Evolutionary conservation across 169 alveolate genomes (phyloP).

Genomic region (Plasmodium gonderi): DNA sequence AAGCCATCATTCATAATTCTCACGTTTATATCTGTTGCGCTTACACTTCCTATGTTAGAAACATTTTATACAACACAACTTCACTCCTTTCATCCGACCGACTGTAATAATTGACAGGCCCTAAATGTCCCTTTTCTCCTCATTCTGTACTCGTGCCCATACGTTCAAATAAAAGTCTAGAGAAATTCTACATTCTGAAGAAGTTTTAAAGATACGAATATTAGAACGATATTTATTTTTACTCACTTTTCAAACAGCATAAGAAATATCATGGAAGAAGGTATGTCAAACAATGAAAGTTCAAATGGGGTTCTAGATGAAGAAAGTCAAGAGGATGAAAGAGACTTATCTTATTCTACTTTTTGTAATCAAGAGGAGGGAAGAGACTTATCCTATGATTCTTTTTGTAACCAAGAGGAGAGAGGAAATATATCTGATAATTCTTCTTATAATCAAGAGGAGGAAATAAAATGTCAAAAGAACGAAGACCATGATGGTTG

Average conservation of each 20-base stretch:
- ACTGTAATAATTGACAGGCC: background rate
- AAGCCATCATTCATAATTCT: too few species aligned
- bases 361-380: background rate
- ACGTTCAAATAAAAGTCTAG: background rate
- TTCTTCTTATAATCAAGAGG: background rate
- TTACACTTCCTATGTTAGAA: too few species aligned
- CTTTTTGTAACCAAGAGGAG: background rate
- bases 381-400: too few species aligned
- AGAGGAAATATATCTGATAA: background rate
- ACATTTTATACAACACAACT: too few species aligned
- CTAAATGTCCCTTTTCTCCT: background rate
- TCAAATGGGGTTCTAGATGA: conserved; percentile 29
- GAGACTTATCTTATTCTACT: background rate
- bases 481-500: background rate
- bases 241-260: background rate
- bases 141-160: background rate
- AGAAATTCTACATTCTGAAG: background rate
- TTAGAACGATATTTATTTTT: background rate
- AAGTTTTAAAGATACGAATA: background rate
- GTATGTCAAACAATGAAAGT: conserved; percentile 23
- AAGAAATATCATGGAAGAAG: conserved; percentile 11
- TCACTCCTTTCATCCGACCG: too few species aligned
- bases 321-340: conserved; percentile 27
- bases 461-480: background rate
- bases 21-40: too few species aligned